Base-by-base conservation (phyloP, 192 early-diverging fungal genomes). In the Coemansia sp. region DNA sequence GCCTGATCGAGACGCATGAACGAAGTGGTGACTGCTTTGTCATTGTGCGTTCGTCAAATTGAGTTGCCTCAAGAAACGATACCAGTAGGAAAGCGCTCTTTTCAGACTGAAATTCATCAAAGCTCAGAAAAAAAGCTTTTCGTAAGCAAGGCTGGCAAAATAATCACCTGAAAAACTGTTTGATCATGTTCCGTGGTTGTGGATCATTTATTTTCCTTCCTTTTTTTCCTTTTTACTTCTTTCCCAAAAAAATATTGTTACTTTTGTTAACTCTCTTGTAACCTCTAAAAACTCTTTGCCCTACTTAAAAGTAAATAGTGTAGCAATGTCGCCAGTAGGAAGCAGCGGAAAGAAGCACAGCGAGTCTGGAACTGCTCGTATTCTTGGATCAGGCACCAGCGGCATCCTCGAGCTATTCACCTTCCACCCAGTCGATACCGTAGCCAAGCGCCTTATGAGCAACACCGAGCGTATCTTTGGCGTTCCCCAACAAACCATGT, bases 351-450 rank as follows among this genome's bases (percentile, higher is more conserved):
- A 81, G 70, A 88, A 83, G 76, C 82, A 89, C 70, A 86, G 87
- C 68, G 97, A 97, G 75, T 97, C 94, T 33, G 88, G 84, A 45
- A 83, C 89, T 22, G 94, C 97, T 65, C 89, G 94, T 57, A 76
- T 99, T 68, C 74, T 94, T 30, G 97, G 97, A 55, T 88, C 93
- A 36, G 97, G 85, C 38, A 86, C 91, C 47, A 90, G 94, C 45
- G 97, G 97, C 42, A 89, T 97, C 68, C 85, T 97, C 31, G 97
- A 99, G 83, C 84, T 99, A 58, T 83, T 96, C 59, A 87, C 89
- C 52, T 99, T 99, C 89, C 97, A 99, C 80, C 95, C 95, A 36
- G 93, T 99, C 47, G 95, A 99, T 82, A 99, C 95, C 2, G 89
- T 99, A 17, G 95, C 95, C 62, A 99, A 97, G 88, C 89, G 97